Evolutionary conservation across 176 grass and related monocot species (phyloP).

Genomic region (Luzula sylvatica): DNA sequence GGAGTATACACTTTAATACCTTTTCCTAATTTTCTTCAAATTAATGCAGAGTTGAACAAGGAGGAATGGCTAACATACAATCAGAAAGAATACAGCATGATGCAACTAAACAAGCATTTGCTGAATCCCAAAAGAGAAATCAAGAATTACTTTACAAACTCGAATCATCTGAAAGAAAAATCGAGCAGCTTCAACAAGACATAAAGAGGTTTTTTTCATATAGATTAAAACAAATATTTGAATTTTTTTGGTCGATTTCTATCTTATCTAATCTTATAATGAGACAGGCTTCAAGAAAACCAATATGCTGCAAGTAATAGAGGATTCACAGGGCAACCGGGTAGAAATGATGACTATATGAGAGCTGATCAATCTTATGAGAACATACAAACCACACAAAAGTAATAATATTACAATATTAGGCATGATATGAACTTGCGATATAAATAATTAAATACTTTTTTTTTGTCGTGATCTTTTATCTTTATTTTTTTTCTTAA

Average conservation of each 20-base stretch:
- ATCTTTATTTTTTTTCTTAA: slow-evolving; percentile 14
- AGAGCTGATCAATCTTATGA: no score
- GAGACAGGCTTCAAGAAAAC: no score
- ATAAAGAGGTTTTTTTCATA: slow-evolving; percentile 42
- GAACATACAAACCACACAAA: neutral
- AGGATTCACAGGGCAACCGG: no score
- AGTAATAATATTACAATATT: neutral
- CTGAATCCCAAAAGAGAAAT: slow-evolving; percentile 33
- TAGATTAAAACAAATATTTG: neutral
- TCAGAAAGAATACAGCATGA: slow-evolving; percentile 51
- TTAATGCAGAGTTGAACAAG: slow-evolving; percentile 49
- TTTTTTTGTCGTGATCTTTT: no score
- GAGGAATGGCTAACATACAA: slow-evolving; percentile 27
- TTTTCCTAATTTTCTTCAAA: slow-evolving; percentile 18
- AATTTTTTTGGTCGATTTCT: no score
- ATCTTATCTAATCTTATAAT: no score
- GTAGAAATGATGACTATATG: no score
- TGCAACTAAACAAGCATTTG: slow-evolving; percentile 40
- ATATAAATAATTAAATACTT: neutral
- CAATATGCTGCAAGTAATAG: no score
- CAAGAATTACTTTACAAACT: slow-evolving; percentile 40
- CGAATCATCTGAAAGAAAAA: slow-evolving; percentile 27
- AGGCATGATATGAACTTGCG: neutral
- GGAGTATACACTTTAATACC: slow-evolving; percentile 5
- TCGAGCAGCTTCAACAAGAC: slow-evolving; percentile 32